Base-by-base conservation (phyloP, 2,329 filamentous ascomycete genomes). In the Xylaria sp. region DNA sequence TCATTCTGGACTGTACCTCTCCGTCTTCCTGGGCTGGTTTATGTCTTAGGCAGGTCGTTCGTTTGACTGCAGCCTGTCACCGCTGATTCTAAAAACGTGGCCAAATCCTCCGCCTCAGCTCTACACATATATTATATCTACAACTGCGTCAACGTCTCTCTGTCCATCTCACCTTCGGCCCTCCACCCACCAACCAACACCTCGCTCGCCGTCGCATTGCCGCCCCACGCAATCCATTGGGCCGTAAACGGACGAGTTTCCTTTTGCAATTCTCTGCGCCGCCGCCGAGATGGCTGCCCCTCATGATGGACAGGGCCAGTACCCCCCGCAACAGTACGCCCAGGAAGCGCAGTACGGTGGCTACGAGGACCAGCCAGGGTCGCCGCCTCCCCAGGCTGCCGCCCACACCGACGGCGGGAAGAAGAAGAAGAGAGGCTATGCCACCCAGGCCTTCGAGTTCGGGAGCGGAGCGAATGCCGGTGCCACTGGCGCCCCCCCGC, bases 401-500 rank as follows among this genome's bases (percentile, higher is more conserved):
- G 75, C 75, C 65, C 77, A 72, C 51, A 76, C 81, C 36, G 84
- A 85, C 51, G 83, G 84, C 56, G 86, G 83, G 71, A 90, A 88
- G 80, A 94, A 94, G 85, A 97, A 97, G 89, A 97, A 97, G 88
- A 89, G 94, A 85, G 91, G 92, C 66, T 98, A 98, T 84, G 96
- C 96, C 63, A 93, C 93, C 66, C 92, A 97, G 81, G 95, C 95
- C 54, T 99, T 97, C 81, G 95, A 97, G 68, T 96, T 98, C 76
- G 93, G 92, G 59, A 87, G 88, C 59, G 96, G 95, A 76, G 93
- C 92, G 77, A 98, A 98, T 86, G 90, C 92, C 66, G 87, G 84
- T 59, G 80, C 86, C 72, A 67, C 68, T 58, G 69, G 67, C n/a
- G 59, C 36, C 79, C 83, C 73, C 79, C 81, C 70, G 81, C 82